Percentiles rank a stretch among this genome's conserved stretches.
Evolutionary conservation across 495 filamentous ascomycete species (phyloP).

Genomic region (Penicillium steckii): DNA sequence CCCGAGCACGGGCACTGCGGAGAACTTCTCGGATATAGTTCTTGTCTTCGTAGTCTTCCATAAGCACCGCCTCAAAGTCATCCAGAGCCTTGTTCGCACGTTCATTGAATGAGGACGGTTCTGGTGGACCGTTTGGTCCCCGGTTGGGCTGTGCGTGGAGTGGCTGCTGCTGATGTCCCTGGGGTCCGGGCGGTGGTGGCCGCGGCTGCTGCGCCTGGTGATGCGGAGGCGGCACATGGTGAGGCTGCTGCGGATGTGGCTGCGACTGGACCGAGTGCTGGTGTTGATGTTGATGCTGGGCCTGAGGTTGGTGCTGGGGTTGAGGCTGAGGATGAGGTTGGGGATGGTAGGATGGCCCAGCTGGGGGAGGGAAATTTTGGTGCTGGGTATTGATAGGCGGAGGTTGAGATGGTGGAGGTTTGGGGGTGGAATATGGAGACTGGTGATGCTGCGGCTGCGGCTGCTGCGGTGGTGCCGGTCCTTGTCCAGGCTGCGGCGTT

Average conservation of each 20-base stretch:
- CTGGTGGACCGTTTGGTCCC: conserved; percentile 50
- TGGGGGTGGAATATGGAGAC: conserved; percentile 25
- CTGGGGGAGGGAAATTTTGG: conserved; percentile 21
- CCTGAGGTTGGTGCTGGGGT: conserved; percentile 22
- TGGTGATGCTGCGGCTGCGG: conserved; percentile 23
- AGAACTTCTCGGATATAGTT: conserved; percentile 51
- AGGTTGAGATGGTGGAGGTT: conserved; percentile 17
- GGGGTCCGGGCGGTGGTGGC: conserved; percentile 34
- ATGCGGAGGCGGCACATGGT: conserved; percentile 4
- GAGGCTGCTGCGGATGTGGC: conserved; percentile 25
- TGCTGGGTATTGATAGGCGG: conserved; percentile 21
- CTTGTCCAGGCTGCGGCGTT: conserved; percentile 24
- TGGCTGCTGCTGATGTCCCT: conserved; percentile 29
- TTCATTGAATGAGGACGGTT: conserved; percentile 45
- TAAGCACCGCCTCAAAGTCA: conserved; percentile 47
- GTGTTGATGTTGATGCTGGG: conserved; percentile 25
- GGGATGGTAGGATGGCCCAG: conserved; percentile 15
- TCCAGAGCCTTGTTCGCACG: conserved; percentile 50
- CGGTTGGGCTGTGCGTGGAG: conserved; percentile 20
- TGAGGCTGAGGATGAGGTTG: conserved; percentile 20
- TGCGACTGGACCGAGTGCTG: conserved; percentile 15
- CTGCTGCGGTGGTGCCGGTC: conserved; percentile 12
- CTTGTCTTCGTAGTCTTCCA: conserved; percentile 51
- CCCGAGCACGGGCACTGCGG: conserved; percentile 48
- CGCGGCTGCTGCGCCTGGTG: conserved; percentile 22